Percentiles rank a stretch among this genome's conserved stretches.
Conservation (phyloP, 345 rosid genomes). For the thale cress (Arabidopsis thaliana) region DNA sequence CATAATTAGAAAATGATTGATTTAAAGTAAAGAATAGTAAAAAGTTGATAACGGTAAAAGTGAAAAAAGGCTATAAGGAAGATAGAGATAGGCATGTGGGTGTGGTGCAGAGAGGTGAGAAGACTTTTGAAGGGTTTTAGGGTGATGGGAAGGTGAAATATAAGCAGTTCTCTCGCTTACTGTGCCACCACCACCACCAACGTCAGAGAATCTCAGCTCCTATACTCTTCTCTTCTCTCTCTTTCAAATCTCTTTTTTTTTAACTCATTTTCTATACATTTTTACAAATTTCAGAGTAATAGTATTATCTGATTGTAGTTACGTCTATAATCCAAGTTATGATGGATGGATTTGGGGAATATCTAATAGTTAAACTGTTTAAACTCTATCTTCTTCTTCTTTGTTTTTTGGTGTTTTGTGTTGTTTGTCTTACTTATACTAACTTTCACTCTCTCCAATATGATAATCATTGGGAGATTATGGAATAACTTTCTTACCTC, state of each 20-base stretch:
- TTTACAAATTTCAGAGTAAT: background rate
- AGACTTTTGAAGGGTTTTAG: constrained; percentile 22
- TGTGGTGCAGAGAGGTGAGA: constrained; percentile 37
- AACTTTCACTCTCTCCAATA: background rate
- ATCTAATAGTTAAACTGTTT: background rate
- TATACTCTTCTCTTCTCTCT: constrained; percentile 1
- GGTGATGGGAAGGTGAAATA: constrained; percentile 36
- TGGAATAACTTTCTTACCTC: constrained; percentile 17
- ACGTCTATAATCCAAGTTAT: background rate
- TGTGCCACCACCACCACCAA: constrained; percentile 12
- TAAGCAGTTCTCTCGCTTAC: constrained; percentile 16
- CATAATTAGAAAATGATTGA: background rate
- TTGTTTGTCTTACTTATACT: background rate
- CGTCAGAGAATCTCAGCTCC: constrained; percentile 28
- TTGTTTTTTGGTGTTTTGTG: background rate
- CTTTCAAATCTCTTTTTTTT: constrained; percentile 16
- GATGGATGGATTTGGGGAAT: background rate
- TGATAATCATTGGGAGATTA: constrained; percentile 29
- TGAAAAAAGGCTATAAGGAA: constrained; percentile 17
- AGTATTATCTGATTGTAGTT: background rate
- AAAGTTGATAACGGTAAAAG: constrained; percentile 39
- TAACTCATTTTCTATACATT: no score
- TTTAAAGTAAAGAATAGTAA: background rate
- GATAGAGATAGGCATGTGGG: constrained; percentile 42
- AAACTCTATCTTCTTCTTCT: background rate